A percentile compares a stretch with the other conserved stretches of the same genome.
phyloP scores from a whole-genome alignment of 305 asterid genomes.

The Ajuga reptans region DNA sequence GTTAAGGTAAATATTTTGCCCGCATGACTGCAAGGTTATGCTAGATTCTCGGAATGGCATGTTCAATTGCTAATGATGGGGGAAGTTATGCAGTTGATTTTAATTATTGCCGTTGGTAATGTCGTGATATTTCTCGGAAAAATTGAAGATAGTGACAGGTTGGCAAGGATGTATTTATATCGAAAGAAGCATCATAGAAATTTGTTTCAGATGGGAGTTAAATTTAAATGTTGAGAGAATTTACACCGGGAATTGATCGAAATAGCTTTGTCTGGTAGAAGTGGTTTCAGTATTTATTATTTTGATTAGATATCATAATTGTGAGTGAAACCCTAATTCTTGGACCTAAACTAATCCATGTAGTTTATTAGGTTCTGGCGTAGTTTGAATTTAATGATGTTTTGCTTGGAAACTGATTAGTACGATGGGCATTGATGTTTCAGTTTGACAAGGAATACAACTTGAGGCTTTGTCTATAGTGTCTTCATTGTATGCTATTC shows the following conservation, averaged over 20 bases:
- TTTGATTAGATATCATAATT: neutral
- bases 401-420: neutral
- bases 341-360: neutral
- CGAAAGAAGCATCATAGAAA: neutral
- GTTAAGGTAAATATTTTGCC: slow-evolving; percentile 47
- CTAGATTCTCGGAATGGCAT: neutral
- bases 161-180: neutral
- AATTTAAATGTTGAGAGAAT: neutral
- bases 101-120: neutral
- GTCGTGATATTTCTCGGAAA: neutral
- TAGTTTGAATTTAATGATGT: neutral
- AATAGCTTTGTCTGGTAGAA: neutral
- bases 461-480: neutral
- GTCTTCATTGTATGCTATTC: neutral
- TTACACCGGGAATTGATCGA: neutral
- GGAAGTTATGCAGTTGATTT: neutral
- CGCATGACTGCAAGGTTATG: neutral
- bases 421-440: neutral
- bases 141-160: neutral
- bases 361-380: neutral
- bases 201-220: neutral
- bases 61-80: slow-evolving; percentile 5
- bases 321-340: neutral
- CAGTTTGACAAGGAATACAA: neutral
- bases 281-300: neutral